These are phyloP conservation scores for Cicer chorassanicum DNA, from an alignment of 306 rosid species.

Conservation along the genomic window DNA sequence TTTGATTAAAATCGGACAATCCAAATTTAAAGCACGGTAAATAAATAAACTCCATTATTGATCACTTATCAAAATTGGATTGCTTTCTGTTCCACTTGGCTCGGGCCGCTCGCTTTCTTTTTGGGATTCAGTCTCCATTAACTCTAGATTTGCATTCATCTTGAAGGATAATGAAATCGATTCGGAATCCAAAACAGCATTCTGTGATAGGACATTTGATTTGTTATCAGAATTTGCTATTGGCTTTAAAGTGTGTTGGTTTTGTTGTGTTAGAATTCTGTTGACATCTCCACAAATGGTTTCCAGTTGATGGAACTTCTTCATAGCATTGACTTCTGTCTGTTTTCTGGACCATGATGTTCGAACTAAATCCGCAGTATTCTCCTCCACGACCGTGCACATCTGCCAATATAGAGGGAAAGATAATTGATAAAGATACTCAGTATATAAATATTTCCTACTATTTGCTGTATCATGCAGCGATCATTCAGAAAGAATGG, in stretches of 20 bases:
- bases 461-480: neutral
- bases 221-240: conserved; percentile 35
- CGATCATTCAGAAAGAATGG: conserved; percentile 1
- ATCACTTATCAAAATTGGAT: too few relatives aligned
- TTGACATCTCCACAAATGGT: conserved; percentile 55
- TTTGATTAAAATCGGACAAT: too few relatives aligned
- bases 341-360: conserved; percentile 48
- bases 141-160: conserved; percentile 48
- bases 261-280: conserved; percentile 55
- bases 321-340: conserved; percentile 31
- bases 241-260: conserved; percentile 41
- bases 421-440: conserved; percentile 27
- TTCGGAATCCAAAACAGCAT: conserved; percentile 30
- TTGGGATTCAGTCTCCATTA: conserved; percentile 43
- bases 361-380: conserved; percentile 44
- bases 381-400: conserved; percentile 66
- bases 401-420: conserved; percentile 59
- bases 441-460: neutral
- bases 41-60: too few relatives aligned
- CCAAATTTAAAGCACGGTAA: too few relatives aligned
- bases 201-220: conserved; percentile 41
- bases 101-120: conserved; percentile 41
- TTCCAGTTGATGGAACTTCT: conserved; percentile 54
- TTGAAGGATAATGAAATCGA: conserved; percentile 35
- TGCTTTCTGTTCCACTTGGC: neutral